Percentiles rank a stretch among this genome's conserved stretches.
Conservation (phyloP, 129 eudicot species). For the Oenanthe sinensis region DNA sequence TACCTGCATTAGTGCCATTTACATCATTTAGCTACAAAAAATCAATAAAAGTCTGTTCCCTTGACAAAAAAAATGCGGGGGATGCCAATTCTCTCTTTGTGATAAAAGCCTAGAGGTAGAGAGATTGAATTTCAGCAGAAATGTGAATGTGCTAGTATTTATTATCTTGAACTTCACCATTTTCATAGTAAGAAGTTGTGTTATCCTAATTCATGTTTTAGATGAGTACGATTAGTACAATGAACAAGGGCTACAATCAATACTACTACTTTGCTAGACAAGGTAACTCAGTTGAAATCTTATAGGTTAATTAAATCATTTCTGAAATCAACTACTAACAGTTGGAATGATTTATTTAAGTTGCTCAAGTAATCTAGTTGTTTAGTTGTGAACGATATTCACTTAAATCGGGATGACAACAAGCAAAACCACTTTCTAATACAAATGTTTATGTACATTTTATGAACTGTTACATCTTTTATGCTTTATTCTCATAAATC, state of each 20-base stretch:
- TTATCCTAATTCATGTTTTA: background rate
- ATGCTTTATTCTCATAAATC: no score
- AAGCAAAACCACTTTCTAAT: background rate
- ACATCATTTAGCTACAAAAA: background rate
- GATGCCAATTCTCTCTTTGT: background rate
- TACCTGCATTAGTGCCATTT: conserved; percentile 24
- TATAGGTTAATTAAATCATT: background rate
- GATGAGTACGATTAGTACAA: background rate
- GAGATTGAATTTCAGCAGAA: background rate
- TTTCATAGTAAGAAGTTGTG: background rate
- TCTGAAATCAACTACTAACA: background rate
- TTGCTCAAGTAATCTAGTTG: background rate
- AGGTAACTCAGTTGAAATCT: background rate
- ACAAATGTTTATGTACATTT: background rate
- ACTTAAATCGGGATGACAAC: background rate
- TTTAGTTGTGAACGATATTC: background rate
- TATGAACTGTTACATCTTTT: no score
- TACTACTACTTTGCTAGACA: background rate
- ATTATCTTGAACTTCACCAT: background rate
- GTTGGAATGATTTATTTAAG: no score
- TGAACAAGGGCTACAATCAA: background rate
- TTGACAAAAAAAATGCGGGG: no score
- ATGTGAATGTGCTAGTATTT: background rate
- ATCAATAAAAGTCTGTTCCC: background rate
- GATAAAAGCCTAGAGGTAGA: background rate